Percentiles rank a stretch among this genome's conserved stretches.
Evolutionary conservation across 495 filamentous ascomycete species (phyloP).

Genomic region (Aspergillus carlsbadensis): DNA sequence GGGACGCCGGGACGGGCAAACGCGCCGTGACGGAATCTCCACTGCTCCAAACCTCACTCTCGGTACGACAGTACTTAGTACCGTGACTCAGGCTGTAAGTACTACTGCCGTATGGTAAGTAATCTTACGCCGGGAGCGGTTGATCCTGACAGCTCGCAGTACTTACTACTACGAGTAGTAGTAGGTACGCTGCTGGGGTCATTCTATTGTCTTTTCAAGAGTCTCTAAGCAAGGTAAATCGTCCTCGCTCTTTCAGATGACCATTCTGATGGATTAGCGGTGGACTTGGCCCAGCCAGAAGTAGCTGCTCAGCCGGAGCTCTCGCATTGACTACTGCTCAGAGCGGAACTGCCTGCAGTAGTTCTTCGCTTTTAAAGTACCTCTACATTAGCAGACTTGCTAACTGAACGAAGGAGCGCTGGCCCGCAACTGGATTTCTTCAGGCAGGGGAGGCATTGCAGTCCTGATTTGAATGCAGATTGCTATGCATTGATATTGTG

Average conservation of each 20-base stretch:
- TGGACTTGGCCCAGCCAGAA: conserved; percentile 6
- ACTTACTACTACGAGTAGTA: too few relatives aligned
- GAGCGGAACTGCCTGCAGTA: conserved; percentile 22
- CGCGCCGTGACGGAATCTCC: conserved; percentile 28
- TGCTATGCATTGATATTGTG: too few relatives aligned
- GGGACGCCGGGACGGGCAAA: conserved; percentile 31
- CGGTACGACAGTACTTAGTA: too few relatives aligned
- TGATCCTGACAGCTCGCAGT: too few relatives aligned
- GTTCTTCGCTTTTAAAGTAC: conserved; percentile 4
- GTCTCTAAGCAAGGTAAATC: too few relatives aligned
- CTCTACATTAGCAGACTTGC: background rate
- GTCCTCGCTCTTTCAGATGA: background rate
- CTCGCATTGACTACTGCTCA: conserved; percentile 15
- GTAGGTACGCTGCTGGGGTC: too few relatives aligned
- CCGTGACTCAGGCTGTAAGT: too few relatives aligned
- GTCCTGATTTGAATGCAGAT: too few relatives aligned
- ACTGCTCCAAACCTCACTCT: conserved; percentile 20
- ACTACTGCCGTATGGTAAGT: too few relatives aligned
- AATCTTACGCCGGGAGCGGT: too few relatives aligned
- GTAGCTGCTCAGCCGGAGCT: conserved; percentile 14
- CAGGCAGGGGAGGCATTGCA: background rate
- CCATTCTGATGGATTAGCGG: conserved; percentile 7
- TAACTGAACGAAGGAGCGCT: background rate
- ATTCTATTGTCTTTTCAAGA: too few relatives aligned
- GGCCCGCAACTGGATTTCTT: background rate